Evolutionary conservation across 2,329 filamentous ascomycete genomes (phyloP), one percentile per base, ranked within the genome.

Genomic region (Proliferodiscus dingleyae): DNA sequence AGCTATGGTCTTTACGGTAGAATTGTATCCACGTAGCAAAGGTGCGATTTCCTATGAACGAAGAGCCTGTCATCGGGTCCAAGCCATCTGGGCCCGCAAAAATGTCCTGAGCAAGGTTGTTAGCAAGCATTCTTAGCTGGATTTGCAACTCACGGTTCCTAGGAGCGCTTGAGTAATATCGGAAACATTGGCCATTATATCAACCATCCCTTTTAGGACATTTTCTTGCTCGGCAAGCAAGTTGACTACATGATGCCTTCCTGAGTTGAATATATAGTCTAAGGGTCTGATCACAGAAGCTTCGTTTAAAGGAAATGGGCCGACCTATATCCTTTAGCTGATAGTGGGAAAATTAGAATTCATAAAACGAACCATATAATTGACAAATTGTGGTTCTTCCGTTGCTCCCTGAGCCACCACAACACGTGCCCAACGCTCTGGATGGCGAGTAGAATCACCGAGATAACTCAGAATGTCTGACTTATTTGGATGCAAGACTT

Each of bases 401-500:
- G 18, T 43, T 13, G 41, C 45, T n/a, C 51, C 41, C 6, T 50
- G 15, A 13, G 44, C 36, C 7, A 56, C 26, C 15, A 46, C 41
- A 26, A 47, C 53, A 21, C 41, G 48, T 30, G 51, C 53, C 45
- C 46, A 54, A 23, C 51, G 38, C 5, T 24, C 10, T 13, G 53
- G 53, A 21, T 36, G 11, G 2, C 22, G 33, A 16, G 45, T 37
- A 15, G n/a, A 23, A 5, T 45, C 45, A 29, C 46, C 37, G n/a
- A 56, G 32, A 43, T 56, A 56, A 3, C 29, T 26, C 15, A 56
- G 13, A 1, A 45, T 45, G 41, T 54, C 49, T 21, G 53, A 47
- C 24, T 56, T 56, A 28, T 56, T 56, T 9, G 53, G 53, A 22
- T 47, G 46, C 7, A 56, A 22, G 3, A 49, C n/a, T 18, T 54